Evolutionary conservation across 2,329 filamentous ascomycete genomes (phyloP), one percentile per base, ranked within the genome.

Genomic region (Trichoderma harzianum): DNA sequence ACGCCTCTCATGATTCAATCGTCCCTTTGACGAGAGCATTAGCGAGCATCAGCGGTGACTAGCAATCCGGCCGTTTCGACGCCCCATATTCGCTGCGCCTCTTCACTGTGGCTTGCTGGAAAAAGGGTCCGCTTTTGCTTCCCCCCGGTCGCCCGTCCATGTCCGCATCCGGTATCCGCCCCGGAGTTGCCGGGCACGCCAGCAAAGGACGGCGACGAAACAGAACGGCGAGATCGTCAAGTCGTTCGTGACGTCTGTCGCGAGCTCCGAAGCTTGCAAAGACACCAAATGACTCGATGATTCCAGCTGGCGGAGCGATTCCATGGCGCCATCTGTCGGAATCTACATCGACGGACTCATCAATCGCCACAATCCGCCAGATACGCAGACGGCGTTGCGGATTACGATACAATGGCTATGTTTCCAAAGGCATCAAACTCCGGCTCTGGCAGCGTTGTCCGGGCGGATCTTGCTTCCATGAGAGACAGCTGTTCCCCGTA

Each of bases 91-190:
- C 55, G 63, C 70, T 71, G 70, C 70, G 70, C 70, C 70, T 71
- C 70, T 62, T 62, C 63, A 60, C 57, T 57, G 70, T 67, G 70
- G 70, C 70, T 71, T 71, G 62, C 63, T 67, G 57, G 57, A 67
- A 24, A 18, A 30, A 43, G 21, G 57, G 32, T 47, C 70, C 70
- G 63, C 70, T 67, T 62, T 34, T 55, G 51, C 43, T 26, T 34
- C 62, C 39, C 69, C 69, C 70, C 70, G 63, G 70, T 71, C 61
- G 70, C 34, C 69, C 70, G 70, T 68, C 36, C 70, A 62, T 72
- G 64, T 63, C 64, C 69, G 69, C 57, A 71, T 71, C 69, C 70
- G 70, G 70, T 47, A 71, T 71, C 70, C 70, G 70, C 70, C 64
- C 63, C 70, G 70, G 70, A 68, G 70, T 63, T 34, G 58, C 70